These are phyloP conservation scores for Nitzschia putrida DNA, from an alignment of 108 stramenopile genomes.

Conservation along the genomic window DNA sequence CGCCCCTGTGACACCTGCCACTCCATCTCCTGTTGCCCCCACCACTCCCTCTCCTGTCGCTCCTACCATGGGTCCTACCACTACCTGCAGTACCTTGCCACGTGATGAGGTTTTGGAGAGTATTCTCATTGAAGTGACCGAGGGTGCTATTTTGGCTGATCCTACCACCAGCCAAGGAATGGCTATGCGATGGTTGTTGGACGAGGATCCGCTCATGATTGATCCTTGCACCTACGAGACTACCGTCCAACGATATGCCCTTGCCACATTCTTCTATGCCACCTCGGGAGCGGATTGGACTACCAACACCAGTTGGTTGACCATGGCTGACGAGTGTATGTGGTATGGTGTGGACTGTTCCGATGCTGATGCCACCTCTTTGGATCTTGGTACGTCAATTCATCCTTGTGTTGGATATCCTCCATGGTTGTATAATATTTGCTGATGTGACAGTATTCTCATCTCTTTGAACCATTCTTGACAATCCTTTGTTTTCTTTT, in stretches of 20 bases:
- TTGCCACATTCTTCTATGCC: constrained; percentile 48
- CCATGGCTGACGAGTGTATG: constrained; percentile 33
- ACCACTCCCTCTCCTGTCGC: constrained; percentile 14
- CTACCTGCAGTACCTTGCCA: constrained; percentile 13
- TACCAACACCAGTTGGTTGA: constrained; percentile 43
- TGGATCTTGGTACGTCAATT: constrained; percentile 25
- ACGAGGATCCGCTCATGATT: constrained; percentile 35
- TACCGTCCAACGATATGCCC: constrained; percentile 45
- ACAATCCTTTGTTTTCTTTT: neutral
- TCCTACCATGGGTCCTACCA: neutral
- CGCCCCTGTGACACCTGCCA: neutral
- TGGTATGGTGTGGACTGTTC: constrained; percentile 55
- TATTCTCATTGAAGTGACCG: constrained; percentile 24
- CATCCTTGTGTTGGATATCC: neutral
- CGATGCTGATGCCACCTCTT: neutral
- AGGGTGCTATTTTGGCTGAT: constrained; percentile 31
- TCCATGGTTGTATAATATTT: neutral
- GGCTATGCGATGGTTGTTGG: constrained; percentile 44
- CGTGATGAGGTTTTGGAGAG: constrained; percentile 19
- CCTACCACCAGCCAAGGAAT: constrained; percentile 50
- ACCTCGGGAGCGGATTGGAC: constrained; percentile 49
- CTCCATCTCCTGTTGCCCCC: constrained; percentile 3
- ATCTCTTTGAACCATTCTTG: no score
- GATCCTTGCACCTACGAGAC: constrained; percentile 50
- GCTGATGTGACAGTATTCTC: no score